A percentile compares a stretch with the other conserved stretches of the same genome.
phyloP scores from a whole-genome alignment of 164 flowering plant genomes.

The Protea cynaroides region DNA sequence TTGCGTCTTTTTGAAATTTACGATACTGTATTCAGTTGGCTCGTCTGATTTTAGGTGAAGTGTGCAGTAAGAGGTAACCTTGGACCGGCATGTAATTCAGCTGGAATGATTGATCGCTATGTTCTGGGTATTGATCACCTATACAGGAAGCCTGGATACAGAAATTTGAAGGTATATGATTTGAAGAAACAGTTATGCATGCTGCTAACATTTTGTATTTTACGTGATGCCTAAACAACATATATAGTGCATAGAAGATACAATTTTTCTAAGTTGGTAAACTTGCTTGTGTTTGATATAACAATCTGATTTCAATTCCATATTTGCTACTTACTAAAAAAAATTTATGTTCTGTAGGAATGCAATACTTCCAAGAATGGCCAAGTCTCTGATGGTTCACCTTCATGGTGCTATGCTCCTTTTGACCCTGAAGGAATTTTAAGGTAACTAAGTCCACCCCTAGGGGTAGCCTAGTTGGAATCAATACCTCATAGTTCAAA shows the following conservation, averaged over 20 bases:
- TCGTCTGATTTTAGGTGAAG: constrained; percentile 39
- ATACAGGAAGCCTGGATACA: constrained; percentile 52
- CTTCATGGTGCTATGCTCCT: constrained; percentile 74
- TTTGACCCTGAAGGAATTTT: constrained; percentile 82
- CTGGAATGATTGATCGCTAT: constrained; percentile 69
- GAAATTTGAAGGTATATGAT: constrained; percentile 50
- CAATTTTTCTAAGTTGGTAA: constrained; percentile 18
- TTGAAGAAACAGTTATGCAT: background rate
- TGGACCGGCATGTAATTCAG: constrained; percentile 75
- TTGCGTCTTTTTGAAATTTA: background rate
- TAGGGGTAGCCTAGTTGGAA: no score
- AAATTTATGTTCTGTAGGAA: constrained; percentile 29
- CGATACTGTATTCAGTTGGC: background rate
- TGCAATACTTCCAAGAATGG: constrained; percentile 37
- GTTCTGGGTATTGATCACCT: constrained; percentile 54
- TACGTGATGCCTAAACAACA: constrained; percentile 4
- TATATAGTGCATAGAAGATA: constrained; percentile 36
- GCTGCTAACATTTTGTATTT: constrained; percentile 1
- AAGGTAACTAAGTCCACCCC: constrained; percentile 38
- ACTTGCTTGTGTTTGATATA: background rate
- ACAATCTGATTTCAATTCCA: no score
- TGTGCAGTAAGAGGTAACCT: constrained; percentile 62
- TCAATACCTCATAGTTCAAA: no score
- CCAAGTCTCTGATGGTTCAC: constrained; percentile 31
- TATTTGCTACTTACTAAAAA: background rate